These are phyloP conservation scores for Elaeis guineensis DNA, from an alignment of 176 grass and related monocot genomes.

Conservation along the genomic window DNA sequence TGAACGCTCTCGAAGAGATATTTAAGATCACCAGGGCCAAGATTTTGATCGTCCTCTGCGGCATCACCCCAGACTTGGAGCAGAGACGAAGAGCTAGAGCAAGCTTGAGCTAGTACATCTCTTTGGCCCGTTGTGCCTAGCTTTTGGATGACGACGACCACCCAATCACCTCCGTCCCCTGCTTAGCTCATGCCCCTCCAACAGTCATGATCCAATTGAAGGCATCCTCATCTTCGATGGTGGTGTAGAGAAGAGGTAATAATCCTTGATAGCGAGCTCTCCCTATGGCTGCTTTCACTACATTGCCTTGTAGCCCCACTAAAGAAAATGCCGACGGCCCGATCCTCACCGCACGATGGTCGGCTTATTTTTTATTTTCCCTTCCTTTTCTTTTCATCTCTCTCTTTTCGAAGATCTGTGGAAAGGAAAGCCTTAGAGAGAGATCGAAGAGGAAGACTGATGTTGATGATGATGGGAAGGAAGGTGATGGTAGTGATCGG, in stretches of 20 bases:
- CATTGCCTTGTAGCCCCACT: conserved; percentile 58
- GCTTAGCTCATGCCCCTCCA: conserved; percentile 4
- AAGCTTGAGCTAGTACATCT: conserved; percentile 92
- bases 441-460: no score
- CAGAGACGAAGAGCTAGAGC: conserved; percentile 85
- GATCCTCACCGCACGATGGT: background rate
- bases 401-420: no score
- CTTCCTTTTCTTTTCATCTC: no score
- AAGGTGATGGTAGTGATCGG: no score
- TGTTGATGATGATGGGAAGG: no score
- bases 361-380: no score
- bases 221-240: conserved; percentile 11
- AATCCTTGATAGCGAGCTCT: conserved; percentile 60
- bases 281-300: conserved; percentile 92
- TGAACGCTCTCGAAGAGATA: no score
- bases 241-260: conserved; percentile 41
- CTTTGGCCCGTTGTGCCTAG: conserved; percentile 96
- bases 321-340: background rate
- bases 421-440: no score
- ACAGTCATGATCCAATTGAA: background rate
- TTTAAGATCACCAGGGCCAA: no score
- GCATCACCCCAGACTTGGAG: no score
- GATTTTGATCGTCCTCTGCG: no score
- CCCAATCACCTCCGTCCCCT: background rate
- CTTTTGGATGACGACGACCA: conserved; percentile 60